Evolutionary conservation across 176 grass and related monocot species (phyloP).

Genomic region (Raddia guianensis): DNA sequence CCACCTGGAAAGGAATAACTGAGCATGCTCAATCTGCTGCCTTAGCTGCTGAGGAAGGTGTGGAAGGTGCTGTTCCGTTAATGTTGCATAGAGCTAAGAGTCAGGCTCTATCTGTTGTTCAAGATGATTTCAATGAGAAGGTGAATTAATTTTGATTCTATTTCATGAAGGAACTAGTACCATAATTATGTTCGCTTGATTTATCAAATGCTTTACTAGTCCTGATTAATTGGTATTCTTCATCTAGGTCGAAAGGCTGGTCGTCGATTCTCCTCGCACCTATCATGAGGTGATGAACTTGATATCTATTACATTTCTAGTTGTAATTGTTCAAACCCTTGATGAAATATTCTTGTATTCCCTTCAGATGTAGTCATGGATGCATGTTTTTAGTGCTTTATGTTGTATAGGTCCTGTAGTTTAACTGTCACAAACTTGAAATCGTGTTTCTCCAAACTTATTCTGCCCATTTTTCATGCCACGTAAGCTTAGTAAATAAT

Average conservation of each 20-base stretch:
- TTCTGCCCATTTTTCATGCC: conserved; percentile 21
- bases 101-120: conserved; percentile 85
- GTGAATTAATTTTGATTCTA: conserved; percentile 47
- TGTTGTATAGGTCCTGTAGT: background rate
- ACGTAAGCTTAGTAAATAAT: background rate
- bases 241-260: conserved; percentile 75
- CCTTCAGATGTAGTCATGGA: background rate
- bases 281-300: conserved; percentile 73
- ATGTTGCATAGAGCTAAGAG: conserved; percentile 79
- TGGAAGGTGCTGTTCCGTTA: conserved; percentile 83
- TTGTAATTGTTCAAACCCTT: conserved; percentile 12
- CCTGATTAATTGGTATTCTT: conserved; percentile 34
- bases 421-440: background rate
- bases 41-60: conserved; percentile 75
- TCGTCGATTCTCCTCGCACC: conserved; percentile 92
- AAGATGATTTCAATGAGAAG: conserved; percentile 99
- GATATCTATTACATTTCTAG: background rate
- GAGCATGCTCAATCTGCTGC: conserved; percentile 91
- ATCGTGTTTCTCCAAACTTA: conserved; percentile 27
- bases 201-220: conserved; percentile 38
- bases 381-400: conserved; percentile 19
- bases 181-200: conserved; percentile 18
- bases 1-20: conserved; percentile 85
- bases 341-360: conserved; percentile 34
- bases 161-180: conserved; percentile 23